Base-by-base conservation (phyloP, 345 rosid genomes). In the Boechera retrofracta region DNA sequence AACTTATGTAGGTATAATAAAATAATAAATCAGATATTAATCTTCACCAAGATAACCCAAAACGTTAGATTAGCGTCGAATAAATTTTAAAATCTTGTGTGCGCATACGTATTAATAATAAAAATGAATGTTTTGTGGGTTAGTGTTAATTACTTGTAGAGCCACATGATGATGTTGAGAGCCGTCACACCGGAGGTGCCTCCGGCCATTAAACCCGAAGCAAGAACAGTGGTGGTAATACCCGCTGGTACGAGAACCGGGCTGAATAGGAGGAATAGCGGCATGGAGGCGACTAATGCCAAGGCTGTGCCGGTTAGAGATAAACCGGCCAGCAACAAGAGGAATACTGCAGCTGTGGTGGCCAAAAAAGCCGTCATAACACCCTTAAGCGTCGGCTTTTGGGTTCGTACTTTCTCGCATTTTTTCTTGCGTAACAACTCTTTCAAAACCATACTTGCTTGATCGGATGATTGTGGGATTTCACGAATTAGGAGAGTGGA, bases 231-330 rank as follows among this genome's bases (percentile, higher is more conserved):
- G 16, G 77, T 74, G 0, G 89, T 66, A 65, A 89, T 81, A n/a
- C 85, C 82, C 0, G 91, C 91, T 1, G 95, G 98, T 72, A 93
- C 85, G 16, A 93, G 85, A 41, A 93, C 88, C 0, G 97, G 98
- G 77, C 93, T 93, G 84, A 83, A 89, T 10, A 89, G 68, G 70
- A 91, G 83, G 44, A 93, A 75, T 26, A 93, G 79, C 0, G 97
- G 97, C 26, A 89, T 84, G 64, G 86, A 89, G 2, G 89, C 72
- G 77, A 86, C 71, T 35, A 88, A 83, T 6, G 72, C 86, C 32
- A 91, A 86, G 67, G 87, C 92, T 0, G 93, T 83, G 32, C 86
- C 92, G 12, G 81, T 83, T 0, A 93, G 79, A 70, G 81, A 89
- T 64, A 91, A 41, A 21, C 91, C 89, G 6, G 98, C 89, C 42